These are phyloP conservation scores for Yamadazyma dendronema DNA, from an alignment of 1,139 yeast genomes.

Conservation along the genomic window DNA sequence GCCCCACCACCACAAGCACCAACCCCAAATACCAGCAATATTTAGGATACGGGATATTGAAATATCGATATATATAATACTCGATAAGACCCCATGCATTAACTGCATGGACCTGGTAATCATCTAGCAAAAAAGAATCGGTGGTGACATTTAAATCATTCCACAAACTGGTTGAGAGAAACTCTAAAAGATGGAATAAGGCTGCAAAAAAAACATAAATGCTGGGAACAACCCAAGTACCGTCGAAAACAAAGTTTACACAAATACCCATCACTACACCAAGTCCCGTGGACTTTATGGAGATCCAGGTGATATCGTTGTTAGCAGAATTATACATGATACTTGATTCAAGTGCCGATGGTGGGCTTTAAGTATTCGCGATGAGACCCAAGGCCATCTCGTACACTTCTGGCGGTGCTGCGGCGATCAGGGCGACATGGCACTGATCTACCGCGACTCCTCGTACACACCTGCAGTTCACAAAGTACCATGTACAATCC, in stretches of 20 bases:
- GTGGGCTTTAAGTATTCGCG: not conserved
- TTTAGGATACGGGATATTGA: slow-evolving; percentile 1
- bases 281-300: slow-evolving; percentile 2
- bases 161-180: slow-evolving; percentile 69
- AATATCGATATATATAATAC: slow-evolving; percentile 8
- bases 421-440: not conserved
- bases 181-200: slow-evolving; percentile 79
- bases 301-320: not conserved
- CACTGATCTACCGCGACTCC: not conserved
- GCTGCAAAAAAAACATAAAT: slow-evolving; percentile 54
- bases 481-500: slow-evolving; percentile 2
- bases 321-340: not conserved
- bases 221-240: slow-evolving; percentile 1
- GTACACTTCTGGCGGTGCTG: no score
- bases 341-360: not conserved
- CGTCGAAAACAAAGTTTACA: not conserved
- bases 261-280: not conserved
- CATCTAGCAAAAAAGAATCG: slow-evolving; percentile 76
- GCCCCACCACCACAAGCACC: slow-evolving; percentile 54
- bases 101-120: slow-evolving; percentile 67
- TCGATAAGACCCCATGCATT: slow-evolving; percentile 41
- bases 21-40: slow-evolving; percentile 41
- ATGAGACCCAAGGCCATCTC: no score
- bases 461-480: not conserved
- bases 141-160: slow-evolving; percentile 65